These are phyloP conservation scores for Bretziella fagacearum DNA, from an alignment of 2,329 filamentous ascomycete genomes.

Conservation along the genomic window DNA sequence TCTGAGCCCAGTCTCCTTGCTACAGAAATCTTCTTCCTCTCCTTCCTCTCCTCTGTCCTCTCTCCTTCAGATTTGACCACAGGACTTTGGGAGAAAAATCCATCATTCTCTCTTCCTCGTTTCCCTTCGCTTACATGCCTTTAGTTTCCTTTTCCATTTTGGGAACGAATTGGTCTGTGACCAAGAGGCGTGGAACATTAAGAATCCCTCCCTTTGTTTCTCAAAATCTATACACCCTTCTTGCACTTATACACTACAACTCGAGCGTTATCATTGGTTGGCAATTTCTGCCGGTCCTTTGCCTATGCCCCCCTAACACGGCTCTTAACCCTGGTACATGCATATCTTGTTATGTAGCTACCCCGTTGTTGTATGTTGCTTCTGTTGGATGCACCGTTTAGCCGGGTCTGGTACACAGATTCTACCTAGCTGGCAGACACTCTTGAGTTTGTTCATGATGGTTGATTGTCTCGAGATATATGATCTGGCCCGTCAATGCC, in stretches of 20 bases:
- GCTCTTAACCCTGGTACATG: background rate
- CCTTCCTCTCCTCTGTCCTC: no score
- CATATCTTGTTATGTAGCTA: conserved; percentile 1
- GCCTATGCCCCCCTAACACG: background rate
- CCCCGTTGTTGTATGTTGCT: background rate
- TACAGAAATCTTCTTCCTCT: no score
- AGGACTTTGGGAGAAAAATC: background rate
- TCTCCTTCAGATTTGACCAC: background rate
- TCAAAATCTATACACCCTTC: background rate
- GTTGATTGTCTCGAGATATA: conserved; percentile 11
- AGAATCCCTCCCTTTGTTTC: background rate
- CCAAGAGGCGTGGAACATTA: background rate
- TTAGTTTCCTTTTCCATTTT: background rate
- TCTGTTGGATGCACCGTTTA: background rate
- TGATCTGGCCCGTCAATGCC: conserved; percentile 6
- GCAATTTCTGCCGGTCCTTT: background rate
- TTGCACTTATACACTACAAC: conserved; percentile 1
- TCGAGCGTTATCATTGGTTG: background rate
- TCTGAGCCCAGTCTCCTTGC: background rate
- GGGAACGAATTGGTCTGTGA: background rate
- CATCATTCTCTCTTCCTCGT: background rate
- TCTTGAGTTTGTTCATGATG: background rate
- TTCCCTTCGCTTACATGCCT: background rate
- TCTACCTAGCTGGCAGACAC: background rate
- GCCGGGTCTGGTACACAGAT: background rate